Evolutionary conservation across 148 eudicot species (phyloP).

Genomic region (Heliosperma pusillum): DNA sequence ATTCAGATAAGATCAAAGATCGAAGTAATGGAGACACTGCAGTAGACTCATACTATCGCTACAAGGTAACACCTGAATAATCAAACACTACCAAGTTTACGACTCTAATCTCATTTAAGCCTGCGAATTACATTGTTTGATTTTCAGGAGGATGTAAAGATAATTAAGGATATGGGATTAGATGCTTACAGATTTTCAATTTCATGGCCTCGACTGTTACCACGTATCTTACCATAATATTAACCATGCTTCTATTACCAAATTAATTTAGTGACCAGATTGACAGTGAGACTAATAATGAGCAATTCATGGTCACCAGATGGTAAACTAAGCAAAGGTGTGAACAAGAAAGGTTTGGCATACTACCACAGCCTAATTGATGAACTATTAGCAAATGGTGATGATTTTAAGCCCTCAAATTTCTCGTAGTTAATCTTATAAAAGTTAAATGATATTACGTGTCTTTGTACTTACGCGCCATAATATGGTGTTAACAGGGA

Average conservation of each 20-base stretch:
- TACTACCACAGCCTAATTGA: constrained; percentile 62
- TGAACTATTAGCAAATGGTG: constrained; percentile 41
- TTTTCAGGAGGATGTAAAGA: constrained; percentile 35
- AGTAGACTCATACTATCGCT: constrained; percentile 31
- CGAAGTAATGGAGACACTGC: constrained; percentile 38
- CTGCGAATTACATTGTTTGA: background rate
- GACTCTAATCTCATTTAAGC: background rate
- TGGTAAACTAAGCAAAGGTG: constrained; percentile 47
- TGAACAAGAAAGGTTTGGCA: constrained; percentile 43
- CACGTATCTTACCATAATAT: constrained; percentile 22
- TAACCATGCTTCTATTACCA: background rate
- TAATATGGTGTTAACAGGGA: constrained; percentile 19
- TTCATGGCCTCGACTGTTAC: constrained; percentile 35
- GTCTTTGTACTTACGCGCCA: background rate
- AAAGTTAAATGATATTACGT: background rate
- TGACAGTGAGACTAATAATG: background rate
- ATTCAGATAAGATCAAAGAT: constrained; percentile 33
- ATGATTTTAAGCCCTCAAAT: background rate
- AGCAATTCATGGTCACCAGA: constrained; percentile 30
- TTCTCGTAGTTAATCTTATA: background rate
- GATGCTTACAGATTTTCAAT: constrained; percentile 37
- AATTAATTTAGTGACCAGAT: background rate
- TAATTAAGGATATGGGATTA: constrained; percentile 33
- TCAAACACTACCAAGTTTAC: background rate
- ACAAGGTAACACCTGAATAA: constrained; percentile 26